These are phyloP conservation scores for Lophium mytilinum DNA, from an alignment of 495 filamentous ascomycete genomes.

Conservation along the genomic window DNA sequence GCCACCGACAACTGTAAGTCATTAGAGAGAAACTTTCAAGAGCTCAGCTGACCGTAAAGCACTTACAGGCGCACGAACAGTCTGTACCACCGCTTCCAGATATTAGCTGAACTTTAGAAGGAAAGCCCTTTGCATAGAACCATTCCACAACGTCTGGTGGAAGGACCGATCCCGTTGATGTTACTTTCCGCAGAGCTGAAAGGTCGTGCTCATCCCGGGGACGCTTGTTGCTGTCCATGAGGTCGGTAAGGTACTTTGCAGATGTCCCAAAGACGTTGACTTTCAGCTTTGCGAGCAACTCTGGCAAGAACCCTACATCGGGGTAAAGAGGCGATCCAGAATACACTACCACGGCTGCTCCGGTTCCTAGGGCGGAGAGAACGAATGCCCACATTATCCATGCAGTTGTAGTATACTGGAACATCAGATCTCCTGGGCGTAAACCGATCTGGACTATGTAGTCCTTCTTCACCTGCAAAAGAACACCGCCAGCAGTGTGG, in stretches of 20 bases:
- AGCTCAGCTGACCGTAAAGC: not conserved
- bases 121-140: not conserved
- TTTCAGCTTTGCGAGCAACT: not conserved
- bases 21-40: not conserved
- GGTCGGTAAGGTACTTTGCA: not conserved
- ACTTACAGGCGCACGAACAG: not conserved
- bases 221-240: not conserved
- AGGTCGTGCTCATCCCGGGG: constrained; percentile 1
- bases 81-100: not conserved
- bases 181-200: not conserved
- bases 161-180: not conserved
- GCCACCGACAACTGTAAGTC: not conserved
- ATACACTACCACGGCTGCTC: not conserved
- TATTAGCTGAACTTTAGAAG: not conserved
- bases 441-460: not conserved
- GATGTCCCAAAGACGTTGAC: constrained; percentile 1
- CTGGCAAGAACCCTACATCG: not conserved
- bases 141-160: not conserved
- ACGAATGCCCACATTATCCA: constrained; percentile 2
- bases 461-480: constrained; percentile 1
- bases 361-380: not conserved
- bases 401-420: constrained; percentile 1
- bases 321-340: constrained; percentile 3
- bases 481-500: not conserved
- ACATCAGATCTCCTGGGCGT: not conserved